A percentile compares a stretch with the other conserved stretches of the same genome.
These are phyloP conservation scores for Citrus reticulata DNA, from an alignment of 345 rosid genomes.

Conservation along the genomic window DNA sequence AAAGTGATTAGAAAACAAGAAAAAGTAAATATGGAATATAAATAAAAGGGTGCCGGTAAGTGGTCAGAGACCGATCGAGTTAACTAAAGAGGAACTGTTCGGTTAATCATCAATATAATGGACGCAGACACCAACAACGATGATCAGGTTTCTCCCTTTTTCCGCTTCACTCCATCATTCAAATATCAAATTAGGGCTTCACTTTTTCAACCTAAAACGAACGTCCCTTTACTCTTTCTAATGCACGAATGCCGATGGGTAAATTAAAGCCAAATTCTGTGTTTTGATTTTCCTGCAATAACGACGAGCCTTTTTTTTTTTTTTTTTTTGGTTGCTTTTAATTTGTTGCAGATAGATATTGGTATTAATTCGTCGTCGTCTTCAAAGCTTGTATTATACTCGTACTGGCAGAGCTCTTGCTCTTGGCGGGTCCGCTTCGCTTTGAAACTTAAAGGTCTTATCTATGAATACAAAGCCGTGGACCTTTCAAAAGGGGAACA, in stretches of 20 bases:
- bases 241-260: background rate
- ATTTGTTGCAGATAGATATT: background rate
- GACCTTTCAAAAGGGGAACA: constrained; percentile 44
- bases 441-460: constrained; percentile 48
- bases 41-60: too few species aligned
- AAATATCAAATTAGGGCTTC: background rate
- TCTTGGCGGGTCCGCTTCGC: constrained; percentile 69
- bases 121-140: background rate
- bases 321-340: background rate
- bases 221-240: background rate
- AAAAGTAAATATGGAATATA: too few species aligned
- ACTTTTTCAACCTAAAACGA: background rate
- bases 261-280: background rate
- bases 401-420: constrained; percentile 61
- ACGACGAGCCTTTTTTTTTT: background rate
- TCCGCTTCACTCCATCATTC: too few species aligned
- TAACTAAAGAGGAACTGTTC: too few species aligned
- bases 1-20: too few species aligned
- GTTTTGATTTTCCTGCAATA: background rate
- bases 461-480: constrained; percentile 45
- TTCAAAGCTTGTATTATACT: constrained; percentile 35
- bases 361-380: background rate
- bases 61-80: too few species aligned
- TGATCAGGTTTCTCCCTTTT: background rate
- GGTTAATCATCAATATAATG: background rate